Conservation (phyloP, 2,329 filamentous ascomycete species). For the Fusarium equiseti region DNA sequence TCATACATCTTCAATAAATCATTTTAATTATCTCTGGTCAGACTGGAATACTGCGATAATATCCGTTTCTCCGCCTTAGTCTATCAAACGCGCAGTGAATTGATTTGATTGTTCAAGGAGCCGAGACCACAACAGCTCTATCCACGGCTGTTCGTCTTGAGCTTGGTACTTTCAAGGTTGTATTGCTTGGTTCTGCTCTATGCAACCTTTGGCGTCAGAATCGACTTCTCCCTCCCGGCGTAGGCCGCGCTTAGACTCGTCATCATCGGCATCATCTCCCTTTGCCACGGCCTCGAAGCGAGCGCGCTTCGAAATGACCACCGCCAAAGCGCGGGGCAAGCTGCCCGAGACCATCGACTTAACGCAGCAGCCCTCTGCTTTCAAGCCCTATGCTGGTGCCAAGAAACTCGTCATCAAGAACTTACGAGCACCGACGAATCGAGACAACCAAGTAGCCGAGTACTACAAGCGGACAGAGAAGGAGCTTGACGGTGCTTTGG, state of each 20-base stretch:
- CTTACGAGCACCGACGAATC: slow-evolving; percentile 72
- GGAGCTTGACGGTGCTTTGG: slow-evolving; percentile 79
- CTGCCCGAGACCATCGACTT: slow-evolving; percentile 55
- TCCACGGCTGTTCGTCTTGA: slow-evolving; percentile 44
- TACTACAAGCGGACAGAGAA: slow-evolving; percentile 83
- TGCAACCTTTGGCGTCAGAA: slow-evolving; percentile 51
- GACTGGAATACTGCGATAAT: not conserved
- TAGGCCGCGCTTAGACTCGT: slow-evolving; percentile 54
- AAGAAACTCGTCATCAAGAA: slow-evolving; percentile 96
- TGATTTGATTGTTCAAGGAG: slow-evolving; percentile 27
- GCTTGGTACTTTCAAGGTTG: slow-evolving; percentile 31
- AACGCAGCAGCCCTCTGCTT: slow-evolving; percentile 57
- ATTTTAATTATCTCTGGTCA: not conserved
- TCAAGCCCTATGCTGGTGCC: slow-evolving; percentile 80
- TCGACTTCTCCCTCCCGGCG: slow-evolving; percentile 53
- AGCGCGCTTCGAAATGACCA: slow-evolving; percentile 52
- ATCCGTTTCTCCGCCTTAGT: not conserved
- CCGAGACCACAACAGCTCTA: slow-evolving; percentile 48
- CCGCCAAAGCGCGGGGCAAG: slow-evolving; percentile 56
- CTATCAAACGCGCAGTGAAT: slow-evolving; percentile 24
- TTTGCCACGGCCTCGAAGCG: slow-evolving; percentile 49
- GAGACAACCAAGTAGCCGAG: slow-evolving; percentile 71
- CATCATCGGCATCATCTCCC: slow-evolving; percentile 49
- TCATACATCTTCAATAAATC: not conserved
- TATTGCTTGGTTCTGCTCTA: slow-evolving; percentile 41